Evolutionary conservation across 768 basidiomycete species (phyloP).

Genomic region (Hygrophorus russula): DNA sequence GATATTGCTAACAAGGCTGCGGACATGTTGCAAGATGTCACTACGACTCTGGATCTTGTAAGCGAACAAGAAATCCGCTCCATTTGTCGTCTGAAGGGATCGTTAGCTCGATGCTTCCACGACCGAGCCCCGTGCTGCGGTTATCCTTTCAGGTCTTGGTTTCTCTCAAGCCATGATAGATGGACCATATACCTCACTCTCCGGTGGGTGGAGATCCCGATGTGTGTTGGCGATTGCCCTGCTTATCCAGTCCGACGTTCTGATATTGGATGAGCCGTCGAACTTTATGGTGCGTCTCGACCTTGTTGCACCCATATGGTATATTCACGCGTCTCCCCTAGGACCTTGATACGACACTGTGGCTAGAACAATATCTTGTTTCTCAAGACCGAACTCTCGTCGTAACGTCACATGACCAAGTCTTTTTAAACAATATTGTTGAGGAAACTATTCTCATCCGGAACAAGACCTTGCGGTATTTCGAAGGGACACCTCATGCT

Average conservation of each 20-base stretch:
- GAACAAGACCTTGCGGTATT: constrained; percentile 38
- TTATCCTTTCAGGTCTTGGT: constrained; percentile 48
- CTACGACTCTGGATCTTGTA: neutral
- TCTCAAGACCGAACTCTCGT: constrained; percentile 33
- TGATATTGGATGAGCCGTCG: constrained; percentile 1
- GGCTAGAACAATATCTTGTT: constrained; percentile 41
- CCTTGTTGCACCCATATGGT: neutral
- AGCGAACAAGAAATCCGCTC: neutral
- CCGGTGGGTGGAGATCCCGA: constrained; percentile 58
- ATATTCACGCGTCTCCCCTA: neutral
- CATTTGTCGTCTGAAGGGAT: neutral
- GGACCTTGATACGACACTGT: constrained; percentile 42
- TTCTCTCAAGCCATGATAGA: constrained; percentile 31
- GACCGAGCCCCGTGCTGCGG: constrained; percentile 36
- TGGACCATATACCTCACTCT: constrained; percentile 34
- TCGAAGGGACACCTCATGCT: constrained; percentile 42
- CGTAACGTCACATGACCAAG: constrained; percentile 57
- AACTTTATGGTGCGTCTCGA: constrained; percentile 19
- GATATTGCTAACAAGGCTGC: constrained; percentile 10
- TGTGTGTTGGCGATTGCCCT: constrained; percentile 48
- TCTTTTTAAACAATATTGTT: constrained; percentile 46
- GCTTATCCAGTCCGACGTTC: constrained; percentile 41
- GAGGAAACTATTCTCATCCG: constrained; percentile 55
- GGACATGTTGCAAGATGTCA: constrained; percentile 11
- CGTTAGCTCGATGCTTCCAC: constrained; percentile 24